These are phyloP conservation scores for Leishmania arabica DNA, from an alignment of 208 protist genomes.

Conservation along the genomic window DNA sequence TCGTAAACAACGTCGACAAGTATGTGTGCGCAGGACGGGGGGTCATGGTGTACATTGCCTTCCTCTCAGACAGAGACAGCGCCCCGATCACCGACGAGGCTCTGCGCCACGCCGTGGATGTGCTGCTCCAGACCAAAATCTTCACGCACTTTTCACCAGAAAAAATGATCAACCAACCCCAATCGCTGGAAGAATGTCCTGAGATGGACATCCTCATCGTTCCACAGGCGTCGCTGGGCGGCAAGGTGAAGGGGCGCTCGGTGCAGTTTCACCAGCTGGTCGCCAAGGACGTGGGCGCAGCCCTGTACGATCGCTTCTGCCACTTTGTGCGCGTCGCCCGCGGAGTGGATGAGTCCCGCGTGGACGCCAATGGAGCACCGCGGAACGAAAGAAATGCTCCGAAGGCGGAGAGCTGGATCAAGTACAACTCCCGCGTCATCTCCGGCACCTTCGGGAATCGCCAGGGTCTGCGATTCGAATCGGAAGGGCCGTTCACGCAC, in stretches of 20 bases:
- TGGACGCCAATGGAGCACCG: slow-evolving; percentile 58
- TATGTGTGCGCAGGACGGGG: slow-evolving; percentile 63
- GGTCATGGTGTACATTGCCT: slow-evolving; percentile 81
- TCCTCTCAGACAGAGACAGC: slow-evolving; percentile 37
- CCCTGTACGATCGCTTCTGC: slow-evolving; percentile 70
- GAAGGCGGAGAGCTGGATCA: slow-evolving; percentile 34
- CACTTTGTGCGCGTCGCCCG: slow-evolving; percentile 53
- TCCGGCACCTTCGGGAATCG: slow-evolving; percentile 86
- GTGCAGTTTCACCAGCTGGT: slow-evolving; percentile 86
- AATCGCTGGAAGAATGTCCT: slow-evolving; percentile 48
- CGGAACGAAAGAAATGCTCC: slow-evolving; percentile 16
- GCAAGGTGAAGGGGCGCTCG: slow-evolving; percentile 77
- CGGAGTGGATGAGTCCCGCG: slow-evolving; percentile 40
- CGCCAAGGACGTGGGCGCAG: slow-evolving; percentile 48
- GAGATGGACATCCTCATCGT: slow-evolving; percentile 81
- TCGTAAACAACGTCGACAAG: slow-evolving; percentile 72
- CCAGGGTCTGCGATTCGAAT: slow-evolving; percentile 74
- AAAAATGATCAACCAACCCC: slow-evolving; percentile 47
- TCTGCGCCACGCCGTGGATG: slow-evolving; percentile 44
- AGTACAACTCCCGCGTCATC: slow-evolving; percentile 58
- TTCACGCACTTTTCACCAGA: slow-evolving; percentile 67
- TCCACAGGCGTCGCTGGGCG: slow-evolving; percentile 87
- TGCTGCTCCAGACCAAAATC: slow-evolving; percentile 69
- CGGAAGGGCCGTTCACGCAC: slow-evolving; percentile 85
- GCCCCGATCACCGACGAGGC: slow-evolving; percentile 41